phyloP scores from a whole-genome alignment of 1,284 basidiomycete genomes.

The Cryptococcus amylolentus region DNA sequence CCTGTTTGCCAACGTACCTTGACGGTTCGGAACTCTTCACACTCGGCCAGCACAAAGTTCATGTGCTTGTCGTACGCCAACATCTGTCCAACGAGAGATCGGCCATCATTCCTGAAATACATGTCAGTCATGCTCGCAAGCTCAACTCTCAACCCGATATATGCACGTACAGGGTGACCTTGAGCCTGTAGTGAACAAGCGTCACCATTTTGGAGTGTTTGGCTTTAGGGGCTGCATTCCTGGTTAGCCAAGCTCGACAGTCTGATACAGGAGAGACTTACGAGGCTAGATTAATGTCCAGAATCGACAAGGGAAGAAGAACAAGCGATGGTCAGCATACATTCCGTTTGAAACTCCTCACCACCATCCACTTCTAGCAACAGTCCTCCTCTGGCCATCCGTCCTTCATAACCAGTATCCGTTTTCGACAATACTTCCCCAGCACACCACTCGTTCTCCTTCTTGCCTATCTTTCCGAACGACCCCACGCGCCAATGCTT shows the following conservation, averaged over 20 bases:
- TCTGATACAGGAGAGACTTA: conserved; percentile 8
- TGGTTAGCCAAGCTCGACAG: neutral
- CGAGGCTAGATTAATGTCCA: conserved; percentile 18
- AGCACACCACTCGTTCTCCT: neutral
- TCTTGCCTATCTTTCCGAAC: neutral
- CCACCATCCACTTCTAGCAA: neutral
- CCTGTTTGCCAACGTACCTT: conserved; percentile 42
- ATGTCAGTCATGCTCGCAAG: neutral
- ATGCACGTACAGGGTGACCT: conserved; percentile 71
- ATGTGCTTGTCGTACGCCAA: conserved; percentile 99
- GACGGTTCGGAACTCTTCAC: conserved; percentile 89
- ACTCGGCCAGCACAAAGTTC: conserved; percentile 97
- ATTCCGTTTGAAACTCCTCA: neutral
- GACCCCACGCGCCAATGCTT: too few relatives aligned
- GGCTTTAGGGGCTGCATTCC: conserved; percentile 64
- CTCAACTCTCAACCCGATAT: neutral
- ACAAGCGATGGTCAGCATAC: conserved; percentile 4
- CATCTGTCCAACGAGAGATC: conserved; percentile 94
- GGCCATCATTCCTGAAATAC: conserved; percentile 72
- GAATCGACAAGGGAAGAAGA: conserved; percentile 1
- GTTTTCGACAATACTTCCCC: neutral
- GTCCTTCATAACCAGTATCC: neutral
- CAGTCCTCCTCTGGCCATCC: neutral
- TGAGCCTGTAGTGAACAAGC: conserved; percentile 96
- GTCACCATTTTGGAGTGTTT: conserved; percentile 97